A percentile compares a stretch with the other conserved stretches of the same genome.
These are phyloP conservation scores for Alternaria consortialis DNA, from an alignment of 2,329 filamentous ascomycete genomes.

Conservation along the genomic window DNA sequence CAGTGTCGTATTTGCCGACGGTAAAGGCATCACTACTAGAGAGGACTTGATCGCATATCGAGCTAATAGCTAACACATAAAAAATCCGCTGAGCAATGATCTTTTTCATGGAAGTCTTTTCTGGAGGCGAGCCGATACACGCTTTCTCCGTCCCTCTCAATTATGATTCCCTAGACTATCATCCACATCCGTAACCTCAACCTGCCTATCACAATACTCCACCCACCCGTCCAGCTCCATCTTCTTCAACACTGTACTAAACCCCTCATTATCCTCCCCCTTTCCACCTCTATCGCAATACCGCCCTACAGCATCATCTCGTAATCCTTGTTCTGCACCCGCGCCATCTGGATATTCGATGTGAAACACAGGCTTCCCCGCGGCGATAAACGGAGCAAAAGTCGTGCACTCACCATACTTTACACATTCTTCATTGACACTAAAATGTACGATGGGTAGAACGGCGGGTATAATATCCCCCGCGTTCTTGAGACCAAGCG, in stretches of 20 bases:
- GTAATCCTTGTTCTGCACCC: slow-evolving; percentile 37
- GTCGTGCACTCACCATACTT: slow-evolving; percentile 67
- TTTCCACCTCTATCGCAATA: slow-evolving; percentile 54
- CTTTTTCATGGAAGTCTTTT: no score
- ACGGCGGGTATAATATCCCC: slow-evolving; percentile 65
- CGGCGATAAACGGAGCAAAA: slow-evolving; percentile 66
- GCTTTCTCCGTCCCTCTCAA: background rate
- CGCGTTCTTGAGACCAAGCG: slow-evolving; percentile 75
- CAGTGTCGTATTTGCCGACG: no score
- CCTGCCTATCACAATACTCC: slow-evolving; percentile 60
- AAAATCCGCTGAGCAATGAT: no score
- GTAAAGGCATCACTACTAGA: no score
- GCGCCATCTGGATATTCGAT: slow-evolving; percentile 73
- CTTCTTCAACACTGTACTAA: slow-evolving; percentile 73
- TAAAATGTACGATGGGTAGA: slow-evolving; percentile 66
- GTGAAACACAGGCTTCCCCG: slow-evolving; percentile 74
- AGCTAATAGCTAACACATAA: no score
- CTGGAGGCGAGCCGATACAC: background rate
- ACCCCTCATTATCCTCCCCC: slow-evolving; percentile 58
- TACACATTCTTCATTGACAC: slow-evolving; percentile 75
- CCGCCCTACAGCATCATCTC: slow-evolving; percentile 42
- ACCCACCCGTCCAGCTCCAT: slow-evolving; percentile 71
- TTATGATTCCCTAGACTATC: slow-evolving; percentile 10
- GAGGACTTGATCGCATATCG: no score
- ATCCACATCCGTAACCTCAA: slow-evolving; percentile 35